Base-by-base conservation (phyloP, 106 monocot genomes). In the Dioscorea zingiberensis region DNA sequence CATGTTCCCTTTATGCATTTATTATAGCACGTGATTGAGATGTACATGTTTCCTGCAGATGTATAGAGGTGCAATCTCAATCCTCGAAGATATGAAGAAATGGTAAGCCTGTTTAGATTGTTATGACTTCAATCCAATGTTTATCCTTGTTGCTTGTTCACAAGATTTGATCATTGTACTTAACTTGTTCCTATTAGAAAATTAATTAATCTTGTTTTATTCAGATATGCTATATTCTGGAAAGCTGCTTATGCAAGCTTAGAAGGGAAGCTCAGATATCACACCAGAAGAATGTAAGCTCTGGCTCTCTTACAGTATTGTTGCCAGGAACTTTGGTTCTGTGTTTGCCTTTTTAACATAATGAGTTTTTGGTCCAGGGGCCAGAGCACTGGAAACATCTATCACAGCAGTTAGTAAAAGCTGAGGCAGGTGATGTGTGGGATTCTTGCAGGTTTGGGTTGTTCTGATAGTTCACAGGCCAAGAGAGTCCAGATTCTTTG, bases 401-500 rank as follows among this genome's bases (percentile, higher is more conserved):
- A 76, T 91, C 67, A 73, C 81, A 60, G 95, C 95, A 16, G 81
- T 95, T 14, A 95, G 83, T 81, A 95, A 91, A 67, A 64, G 95
- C 95, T 49, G 51, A 27, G 61, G 83, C 88, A 60, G 95, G 95
- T n/a, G n/a, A 94, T 94, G 93, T 89, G 93, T 71, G 93, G 93
- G 47, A 94, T 94, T 48, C 67, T 94, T 5, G 86, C 93, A 0
- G 89, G 89, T 71, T 61, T 94, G 57, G 85, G 93, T 21, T 94
- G 86, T 70, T 75, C 86, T 25, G 86, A 86, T 32, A 86, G 76
- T 68, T 86, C 89, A 2, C 93, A 93, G 85, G 81, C 88, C 21
- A 94, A 86, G 72, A 74, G 93, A 55, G 78, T 86, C 32, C 89
- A 89, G 47, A 86, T 94, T 25, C 93, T 94, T 47, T 29, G 15